Percentiles rank a stretch among this genome's conserved stretches.
Evolutionary conservation across 2,329 filamentous ascomycete genomes (phyloP).

Genomic region (Neocatenulostroma microsporum): DNA sequence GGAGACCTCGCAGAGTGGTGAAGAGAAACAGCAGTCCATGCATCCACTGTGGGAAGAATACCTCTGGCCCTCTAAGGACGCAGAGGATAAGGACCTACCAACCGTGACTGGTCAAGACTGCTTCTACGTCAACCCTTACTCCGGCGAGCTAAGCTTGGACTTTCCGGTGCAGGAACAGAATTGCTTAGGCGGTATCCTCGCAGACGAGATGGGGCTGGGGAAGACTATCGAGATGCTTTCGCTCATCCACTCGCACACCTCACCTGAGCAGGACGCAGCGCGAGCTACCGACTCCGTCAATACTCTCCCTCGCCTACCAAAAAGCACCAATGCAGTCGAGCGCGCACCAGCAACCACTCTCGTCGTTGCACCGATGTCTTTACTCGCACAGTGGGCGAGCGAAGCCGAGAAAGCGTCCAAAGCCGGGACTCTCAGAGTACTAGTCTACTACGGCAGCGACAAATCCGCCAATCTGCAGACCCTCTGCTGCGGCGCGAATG

Average conservation of each 20-base stretch:
- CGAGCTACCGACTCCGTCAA: conserved; percentile 42
- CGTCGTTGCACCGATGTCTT: conserved; percentile 92
- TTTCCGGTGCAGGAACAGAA: conserved; percentile 93
- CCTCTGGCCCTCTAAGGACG: conserved; percentile 76
- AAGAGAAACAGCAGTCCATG: conserved; percentile 69
- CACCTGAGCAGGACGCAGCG: conserved; percentile 31
- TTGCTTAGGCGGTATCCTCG: conserved; percentile 84
- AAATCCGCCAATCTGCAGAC: conserved; percentile 71
- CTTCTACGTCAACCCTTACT: conserved; percentile 97
- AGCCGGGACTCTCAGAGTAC: conserved; percentile 69
- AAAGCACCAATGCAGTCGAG: conserved; percentile 50
- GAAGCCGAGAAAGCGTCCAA: conserved; percentile 88
- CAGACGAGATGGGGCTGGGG: conserved; percentile 94
- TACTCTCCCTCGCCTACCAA: conserved; percentile 55
- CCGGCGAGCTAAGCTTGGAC: conserved; percentile 81
- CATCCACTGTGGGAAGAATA: conserved; percentile 98
- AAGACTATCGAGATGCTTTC: conserved; percentile 99
- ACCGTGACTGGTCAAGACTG: conserved; percentile 56
- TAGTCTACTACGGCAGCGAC: conserved; percentile 88
- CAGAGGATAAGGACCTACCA: conserved; percentile 69
- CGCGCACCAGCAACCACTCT: conserved; percentile 81
- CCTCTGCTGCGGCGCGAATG: conserved; percentile 68
- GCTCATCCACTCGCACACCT: conserved; percentile 75
- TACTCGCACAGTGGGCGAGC: conserved; percentile 94
- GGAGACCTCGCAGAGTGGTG: conserved; percentile 68